phyloP scores from a whole-genome alignment of 2,329 filamentous ascomycete species.

The Aspergillus vadensis region DNA sequence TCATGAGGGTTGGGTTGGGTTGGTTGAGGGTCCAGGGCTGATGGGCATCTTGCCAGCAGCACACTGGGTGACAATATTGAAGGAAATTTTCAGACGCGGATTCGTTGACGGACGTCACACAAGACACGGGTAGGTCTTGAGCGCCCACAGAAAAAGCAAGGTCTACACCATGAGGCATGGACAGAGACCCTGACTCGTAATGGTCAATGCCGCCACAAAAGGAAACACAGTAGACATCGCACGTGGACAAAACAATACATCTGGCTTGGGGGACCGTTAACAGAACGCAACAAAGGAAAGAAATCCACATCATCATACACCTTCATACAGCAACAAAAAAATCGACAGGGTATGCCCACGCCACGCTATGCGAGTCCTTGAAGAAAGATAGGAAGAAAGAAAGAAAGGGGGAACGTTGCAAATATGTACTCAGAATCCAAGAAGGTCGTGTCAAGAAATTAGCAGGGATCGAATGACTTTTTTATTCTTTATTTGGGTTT shows the following conservation, averaged over 20 bases:
- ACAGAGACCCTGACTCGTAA: neutral
- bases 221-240: slow-evolving; percentile 12
- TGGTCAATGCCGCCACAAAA: neutral
- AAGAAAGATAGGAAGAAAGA: slow-evolving; percentile 10
- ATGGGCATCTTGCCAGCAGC: slow-evolving; percentile 7
- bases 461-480: slow-evolving; percentile 8
- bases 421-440: slow-evolving; percentile 40
- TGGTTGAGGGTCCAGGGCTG: slow-evolving; percentile 8
- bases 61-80: neutral
- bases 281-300: slow-evolving; percentile 14
- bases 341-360: slow-evolving; percentile 44
- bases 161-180: slow-evolving; percentile 6
- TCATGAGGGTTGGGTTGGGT: slow-evolving; percentile 12
- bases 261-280: slow-evolving; percentile 9
- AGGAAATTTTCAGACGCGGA: neutral
- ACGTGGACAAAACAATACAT: slow-evolving; percentile 12
- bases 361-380: slow-evolving; percentile 46
- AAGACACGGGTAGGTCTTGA: slow-evolving; percentile 2
- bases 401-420: slow-evolving; percentile 24
- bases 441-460: slow-evolving; percentile 9
- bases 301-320: slow-evolving; percentile 26
- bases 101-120: slow-evolving; percentile 9
- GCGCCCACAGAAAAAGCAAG: slow-evolving; percentile 4
- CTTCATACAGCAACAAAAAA: slow-evolving; percentile 26
- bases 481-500: slow-evolving; percentile 54